Conservation (phyloP, 1,284 basidiomycete genomes). For the Irpex sp. region DNA sequence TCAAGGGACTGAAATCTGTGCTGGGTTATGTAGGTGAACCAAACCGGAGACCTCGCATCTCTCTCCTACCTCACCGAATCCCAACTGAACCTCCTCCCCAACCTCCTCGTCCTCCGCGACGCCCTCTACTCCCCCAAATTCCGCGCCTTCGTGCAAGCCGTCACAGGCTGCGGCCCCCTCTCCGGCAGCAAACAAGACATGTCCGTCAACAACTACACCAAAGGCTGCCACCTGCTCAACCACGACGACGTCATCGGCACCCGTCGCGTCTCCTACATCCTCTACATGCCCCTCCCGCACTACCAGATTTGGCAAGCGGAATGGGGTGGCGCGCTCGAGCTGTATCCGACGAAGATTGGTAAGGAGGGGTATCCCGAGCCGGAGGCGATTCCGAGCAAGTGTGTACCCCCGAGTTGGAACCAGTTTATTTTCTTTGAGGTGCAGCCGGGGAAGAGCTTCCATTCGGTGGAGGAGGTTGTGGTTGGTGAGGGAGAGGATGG, state of each 20-base stretch:
- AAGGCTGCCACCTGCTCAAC: constrained; percentile 90
- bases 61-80: constrained; percentile 77
- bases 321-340: constrained; percentile 93
- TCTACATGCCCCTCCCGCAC: constrained; percentile 91
- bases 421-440: constrained; percentile 96
- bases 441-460: constrained; percentile 90
- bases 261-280: constrained; percentile 93
- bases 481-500: constrained; percentile 69
- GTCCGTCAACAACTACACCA: constrained; percentile 90
- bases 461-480: constrained; percentile 97
- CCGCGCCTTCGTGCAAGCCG: constrained; percentile 78
- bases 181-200: constrained; percentile 94
- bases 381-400: constrained; percentile 54
- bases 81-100: constrained; percentile 78
- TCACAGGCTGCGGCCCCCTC: constrained; percentile 93
- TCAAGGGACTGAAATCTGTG: no score
- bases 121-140: constrained; percentile 90
- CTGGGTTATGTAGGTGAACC: constrained; percentile 69
- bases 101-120: constrained; percentile 81
- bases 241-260: constrained; percentile 99
- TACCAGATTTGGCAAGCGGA: constrained; percentile 68
- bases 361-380: constrained; percentile 59
- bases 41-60: constrained; percentile 96
- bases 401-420: constrained; percentile 86
- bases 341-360: constrained; percentile 72